Conservation (phyloP, 2,329 filamentous ascomycete species). For the Fusarium concolor region DNA sequence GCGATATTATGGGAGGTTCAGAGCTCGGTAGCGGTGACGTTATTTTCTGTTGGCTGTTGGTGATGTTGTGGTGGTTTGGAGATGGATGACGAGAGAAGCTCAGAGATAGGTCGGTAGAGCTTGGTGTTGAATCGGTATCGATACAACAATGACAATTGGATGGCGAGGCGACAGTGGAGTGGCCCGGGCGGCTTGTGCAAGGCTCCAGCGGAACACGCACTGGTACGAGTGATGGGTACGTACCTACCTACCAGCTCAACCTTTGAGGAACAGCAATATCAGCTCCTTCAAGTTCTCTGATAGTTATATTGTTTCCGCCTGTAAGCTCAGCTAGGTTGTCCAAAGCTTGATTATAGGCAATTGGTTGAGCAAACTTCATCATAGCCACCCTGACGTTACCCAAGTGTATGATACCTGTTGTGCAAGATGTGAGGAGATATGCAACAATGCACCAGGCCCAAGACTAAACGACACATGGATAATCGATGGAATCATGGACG, state of each 20-base stretch:
- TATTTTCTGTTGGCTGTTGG: constrained; percentile 10
- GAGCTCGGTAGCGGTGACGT: not conserved
- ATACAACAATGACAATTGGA: constrained; percentile 30
- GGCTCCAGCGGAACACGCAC: constrained; percentile 50
- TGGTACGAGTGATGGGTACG: constrained; percentile 5
- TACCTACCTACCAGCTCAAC: not conserved
- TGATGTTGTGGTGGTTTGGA: constrained; percentile 26
- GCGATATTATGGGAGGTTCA: not conserved
- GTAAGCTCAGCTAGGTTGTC: no score
- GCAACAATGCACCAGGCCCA: no score
- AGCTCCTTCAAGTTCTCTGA: no score
- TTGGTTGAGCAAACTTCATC: no score
- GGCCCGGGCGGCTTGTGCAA: constrained; percentile 38
- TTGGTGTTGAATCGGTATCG: constrained; percentile 38
- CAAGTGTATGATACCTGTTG: no score
- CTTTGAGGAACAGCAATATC: no score
- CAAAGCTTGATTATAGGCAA: no score
- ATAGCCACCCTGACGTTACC: no score
- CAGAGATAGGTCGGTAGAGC: constrained; percentile 35
- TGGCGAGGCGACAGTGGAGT: constrained; percentile 41
- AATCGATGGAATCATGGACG: no score
- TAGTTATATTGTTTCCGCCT: no score
- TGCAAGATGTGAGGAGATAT: no score
- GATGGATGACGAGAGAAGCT: constrained; percentile 45
- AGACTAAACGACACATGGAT: no score